phyloP scores from a whole-genome alignment of 192 early-diverging fungal genomes.

The Backusella psychrophila region DNA sequence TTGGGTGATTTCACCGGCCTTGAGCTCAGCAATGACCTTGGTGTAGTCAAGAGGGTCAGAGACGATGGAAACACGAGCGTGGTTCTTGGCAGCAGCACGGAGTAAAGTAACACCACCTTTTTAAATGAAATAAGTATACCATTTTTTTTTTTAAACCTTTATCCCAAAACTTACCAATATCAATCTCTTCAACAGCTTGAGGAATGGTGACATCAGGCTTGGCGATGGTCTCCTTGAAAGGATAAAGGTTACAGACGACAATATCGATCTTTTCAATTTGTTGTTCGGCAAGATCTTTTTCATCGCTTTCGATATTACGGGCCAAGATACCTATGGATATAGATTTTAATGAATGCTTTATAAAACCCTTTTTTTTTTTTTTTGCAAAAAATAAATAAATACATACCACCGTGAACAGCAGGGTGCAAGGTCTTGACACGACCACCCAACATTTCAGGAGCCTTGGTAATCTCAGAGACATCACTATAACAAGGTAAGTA shows the following conservation, averaged over 20 bases:
- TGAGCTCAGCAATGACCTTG: slow-evolving; percentile 73
- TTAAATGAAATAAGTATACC: not conserved
- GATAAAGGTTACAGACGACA: slow-evolving; percentile 98
- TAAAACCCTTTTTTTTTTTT: too few relatives aligned
- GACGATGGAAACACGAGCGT: slow-evolving; percentile 88
- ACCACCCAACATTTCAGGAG: slow-evolving; percentile 98
- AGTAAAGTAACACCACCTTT: slow-evolving; percentile 94
- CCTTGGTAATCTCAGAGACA: slow-evolving; percentile 96
- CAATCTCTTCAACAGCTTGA: slow-evolving; percentile 97
- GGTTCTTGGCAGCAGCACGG: slow-evolving; percentile 99
- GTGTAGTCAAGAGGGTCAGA: slow-evolving; percentile 93
- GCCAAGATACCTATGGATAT: slow-evolving; percentile 74
- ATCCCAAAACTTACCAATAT: slow-evolving; percentile 69
- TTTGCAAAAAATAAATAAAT: not conserved
- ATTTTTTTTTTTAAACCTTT: not conserved
- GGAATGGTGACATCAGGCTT: slow-evolving; percentile 87
- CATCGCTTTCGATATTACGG: slow-evolving; percentile 79
- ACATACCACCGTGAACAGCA: slow-evolving; percentile 89
- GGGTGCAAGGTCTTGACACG: slow-evolving; percentile 99
- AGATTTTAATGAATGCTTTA: not conserved
- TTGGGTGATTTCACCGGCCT: slow-evolving; percentile 62
- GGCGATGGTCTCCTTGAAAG: slow-evolving; percentile 93
- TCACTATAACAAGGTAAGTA: slow-evolving; percentile 54
- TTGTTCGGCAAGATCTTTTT: slow-evolving; percentile 83
- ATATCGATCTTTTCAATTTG: slow-evolving; percentile 91